Conservation (phyloP, 768 basidiomycete species). For the Solioccasus polychromus region DNA sequence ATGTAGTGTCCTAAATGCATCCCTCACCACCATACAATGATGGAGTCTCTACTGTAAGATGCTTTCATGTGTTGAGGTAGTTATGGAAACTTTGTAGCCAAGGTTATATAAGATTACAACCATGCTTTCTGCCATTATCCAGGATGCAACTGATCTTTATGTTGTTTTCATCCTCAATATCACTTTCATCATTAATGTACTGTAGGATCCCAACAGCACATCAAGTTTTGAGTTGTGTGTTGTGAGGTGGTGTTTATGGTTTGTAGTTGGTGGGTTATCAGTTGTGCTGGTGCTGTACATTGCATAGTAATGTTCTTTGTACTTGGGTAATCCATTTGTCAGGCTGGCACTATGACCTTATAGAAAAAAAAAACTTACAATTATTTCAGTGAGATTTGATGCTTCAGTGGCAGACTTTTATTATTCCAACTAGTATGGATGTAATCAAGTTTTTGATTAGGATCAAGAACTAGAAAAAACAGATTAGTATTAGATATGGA, state of each 20-base stretch:
- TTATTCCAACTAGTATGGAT: constrained; percentile 3
- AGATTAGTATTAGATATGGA: background rate
- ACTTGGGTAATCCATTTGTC: too few relatives aligned
- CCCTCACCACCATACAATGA: constrained; percentile 7
- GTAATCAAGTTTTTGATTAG: constrained; percentile 6
- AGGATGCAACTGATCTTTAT: background rate
- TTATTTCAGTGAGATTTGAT: background rate
- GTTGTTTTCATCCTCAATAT: background rate
- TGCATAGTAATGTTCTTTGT: too few relatives aligned
- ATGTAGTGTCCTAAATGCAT: background rate
- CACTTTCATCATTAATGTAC: background rate
- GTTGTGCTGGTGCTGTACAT: background rate
- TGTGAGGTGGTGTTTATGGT: background rate
- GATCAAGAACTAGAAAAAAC: constrained; percentile 1
- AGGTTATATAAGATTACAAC: background rate
- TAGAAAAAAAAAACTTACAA: background rate
- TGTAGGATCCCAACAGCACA: background rate
- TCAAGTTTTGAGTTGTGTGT: constrained; percentile 6
- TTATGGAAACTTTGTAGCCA: constrained; percentile 9
- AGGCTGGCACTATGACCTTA: too few relatives aligned
- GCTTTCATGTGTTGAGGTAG: constrained; percentile 3
- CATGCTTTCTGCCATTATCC: background rate
- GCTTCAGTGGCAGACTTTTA: background rate
- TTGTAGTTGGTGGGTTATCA: too few relatives aligned
- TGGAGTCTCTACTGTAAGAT: background rate